Evolutionary conservation across 805 yeast species (phyloP).

Genomic region (Priceomyces carsonii): DNA sequence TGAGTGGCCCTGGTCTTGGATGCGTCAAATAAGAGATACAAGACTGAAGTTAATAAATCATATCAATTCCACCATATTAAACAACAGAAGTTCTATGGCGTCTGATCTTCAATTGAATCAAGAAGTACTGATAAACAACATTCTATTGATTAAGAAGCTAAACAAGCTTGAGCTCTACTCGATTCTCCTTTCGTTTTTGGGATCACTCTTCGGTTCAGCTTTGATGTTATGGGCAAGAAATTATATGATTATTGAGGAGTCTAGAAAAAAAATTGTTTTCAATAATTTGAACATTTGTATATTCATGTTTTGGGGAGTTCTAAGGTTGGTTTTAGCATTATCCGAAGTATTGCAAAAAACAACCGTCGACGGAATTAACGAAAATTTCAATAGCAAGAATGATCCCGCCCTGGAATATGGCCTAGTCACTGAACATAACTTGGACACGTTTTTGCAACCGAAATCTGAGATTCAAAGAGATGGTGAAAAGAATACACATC

Average conservation of each 20-base stretch:
- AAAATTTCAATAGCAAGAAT: conserved; percentile 1
- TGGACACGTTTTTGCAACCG: conserved; percentile 7
- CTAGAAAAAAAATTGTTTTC: conserved; percentile 27
- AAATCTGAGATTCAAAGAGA: background rate
- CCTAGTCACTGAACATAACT: conserved; percentile 13
- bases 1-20: conserved; percentile 49
- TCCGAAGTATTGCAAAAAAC: conserved; percentile 8
- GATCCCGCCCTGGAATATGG: conserved; percentile 11
- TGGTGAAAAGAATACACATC: background rate
- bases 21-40: conserved; percentile 20
- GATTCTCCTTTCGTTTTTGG: conserved; percentile 22
- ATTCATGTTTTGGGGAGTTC: conserved; percentile 33
- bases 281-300: conserved; percentile 37
- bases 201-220: conserved; percentile 25
- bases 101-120: conserved; percentile 4
- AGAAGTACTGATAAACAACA: conserved; percentile 5
- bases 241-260: conserved; percentile 24
- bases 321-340: conserved; percentile 21
- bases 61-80: conserved; percentile 12
- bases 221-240: conserved; percentile 30
- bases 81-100: conserved; percentile 4
- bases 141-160: conserved; percentile 12
- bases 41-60: conserved; percentile 16
- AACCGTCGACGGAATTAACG: conserved; percentile 4
- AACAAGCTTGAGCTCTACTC: conserved; percentile 21